Evolutionary conservation across 306 rosid species (phyloP).

Genomic region (Malus orientalis): DNA sequence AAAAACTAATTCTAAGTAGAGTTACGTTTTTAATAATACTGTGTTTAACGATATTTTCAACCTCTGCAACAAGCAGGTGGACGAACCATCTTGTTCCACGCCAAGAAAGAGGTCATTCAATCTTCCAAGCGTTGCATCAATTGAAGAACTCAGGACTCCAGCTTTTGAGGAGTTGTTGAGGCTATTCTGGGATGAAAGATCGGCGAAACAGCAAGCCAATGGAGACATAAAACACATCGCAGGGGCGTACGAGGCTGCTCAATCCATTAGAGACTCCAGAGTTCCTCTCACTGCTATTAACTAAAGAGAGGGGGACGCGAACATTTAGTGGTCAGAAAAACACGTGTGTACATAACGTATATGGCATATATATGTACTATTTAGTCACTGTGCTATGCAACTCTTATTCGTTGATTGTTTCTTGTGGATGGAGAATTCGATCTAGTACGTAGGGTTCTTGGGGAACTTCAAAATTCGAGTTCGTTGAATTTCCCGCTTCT

Average conservation of each 20-base stretch:
- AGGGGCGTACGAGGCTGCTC: constrained; percentile 65
- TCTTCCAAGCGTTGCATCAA: constrained; percentile 70
- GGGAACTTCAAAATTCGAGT: background rate
- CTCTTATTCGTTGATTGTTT: constrained; percentile 36
- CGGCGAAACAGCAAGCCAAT: constrained; percentile 63
- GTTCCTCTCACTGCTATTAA: constrained; percentile 94
- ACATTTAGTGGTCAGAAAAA: background rate
- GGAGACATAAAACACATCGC: constrained; percentile 71
- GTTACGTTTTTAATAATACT: background rate
- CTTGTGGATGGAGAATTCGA: constrained; percentile 17
- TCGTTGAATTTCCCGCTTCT: constrained; percentile 15
- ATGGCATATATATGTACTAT: constrained; percentile 27
- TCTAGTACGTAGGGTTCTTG: background rate
- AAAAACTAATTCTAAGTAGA: background rate
- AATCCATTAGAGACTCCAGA: constrained; percentile 90
- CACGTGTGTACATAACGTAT: constrained; percentile 53
- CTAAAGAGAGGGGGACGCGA: constrained; percentile 29
- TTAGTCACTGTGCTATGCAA: constrained; percentile 22
- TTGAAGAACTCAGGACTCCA: constrained; percentile 91
- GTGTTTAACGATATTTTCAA: background rate
- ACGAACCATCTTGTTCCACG: constrained; percentile 98
- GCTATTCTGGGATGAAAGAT: constrained; percentile 80
- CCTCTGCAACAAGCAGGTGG: constrained; percentile 44
- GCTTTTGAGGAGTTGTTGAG: constrained; percentile 83
- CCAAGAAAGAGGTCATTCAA: constrained; percentile 82